A percentile compares a stretch with the other conserved stretches of the same genome.
Evolutionary conservation across 139 green algal genomes (phyloP).

Genomic region (Volvox africanus): DNA sequence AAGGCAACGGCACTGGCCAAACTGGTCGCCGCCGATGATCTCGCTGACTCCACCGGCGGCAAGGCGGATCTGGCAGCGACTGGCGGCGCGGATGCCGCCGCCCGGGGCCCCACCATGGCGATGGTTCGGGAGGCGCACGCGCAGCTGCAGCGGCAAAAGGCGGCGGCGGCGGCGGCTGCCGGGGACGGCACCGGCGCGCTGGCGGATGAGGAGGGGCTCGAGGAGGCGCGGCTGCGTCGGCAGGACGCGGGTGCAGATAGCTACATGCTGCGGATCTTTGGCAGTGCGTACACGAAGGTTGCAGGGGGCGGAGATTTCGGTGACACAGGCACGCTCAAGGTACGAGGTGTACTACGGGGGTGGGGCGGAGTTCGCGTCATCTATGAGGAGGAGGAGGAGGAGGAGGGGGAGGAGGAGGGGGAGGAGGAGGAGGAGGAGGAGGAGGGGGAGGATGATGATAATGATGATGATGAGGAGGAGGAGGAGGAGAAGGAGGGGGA

Average conservation of each 20-base stretch:
- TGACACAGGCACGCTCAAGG: neutral
- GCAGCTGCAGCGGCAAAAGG: conserved; percentile 21
- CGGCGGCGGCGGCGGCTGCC: neutral
- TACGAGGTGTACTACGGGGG: neutral
- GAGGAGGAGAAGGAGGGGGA: neutral
- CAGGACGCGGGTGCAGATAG: conserved; percentile 40
- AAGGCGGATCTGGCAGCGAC: neutral
- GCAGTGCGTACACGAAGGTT: conserved; percentile 46
- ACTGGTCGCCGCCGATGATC: neutral
- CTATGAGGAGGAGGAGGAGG: too few relatives aligned
- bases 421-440: neutral
- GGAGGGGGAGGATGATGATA: neutral
- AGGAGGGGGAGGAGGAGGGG: neutral
- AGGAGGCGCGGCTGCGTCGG: conserved; percentile 12
- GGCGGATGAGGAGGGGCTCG: neutral
- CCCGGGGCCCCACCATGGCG: conserved; percentile 24
- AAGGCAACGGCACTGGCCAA: neutral
- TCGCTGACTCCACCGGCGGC: neutral
- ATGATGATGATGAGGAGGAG: neutral
- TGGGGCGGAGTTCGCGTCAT: neutral
- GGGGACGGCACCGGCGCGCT: neutral
- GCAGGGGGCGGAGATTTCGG: neutral
- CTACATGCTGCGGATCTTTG: conserved; percentile 52
- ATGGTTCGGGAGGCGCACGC: conserved; percentile 33
- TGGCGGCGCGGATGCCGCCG: neutral